Evolutionary conservation across 257 asterid genomes (phyloP).

Genomic region (Avicennia marina): DNA sequence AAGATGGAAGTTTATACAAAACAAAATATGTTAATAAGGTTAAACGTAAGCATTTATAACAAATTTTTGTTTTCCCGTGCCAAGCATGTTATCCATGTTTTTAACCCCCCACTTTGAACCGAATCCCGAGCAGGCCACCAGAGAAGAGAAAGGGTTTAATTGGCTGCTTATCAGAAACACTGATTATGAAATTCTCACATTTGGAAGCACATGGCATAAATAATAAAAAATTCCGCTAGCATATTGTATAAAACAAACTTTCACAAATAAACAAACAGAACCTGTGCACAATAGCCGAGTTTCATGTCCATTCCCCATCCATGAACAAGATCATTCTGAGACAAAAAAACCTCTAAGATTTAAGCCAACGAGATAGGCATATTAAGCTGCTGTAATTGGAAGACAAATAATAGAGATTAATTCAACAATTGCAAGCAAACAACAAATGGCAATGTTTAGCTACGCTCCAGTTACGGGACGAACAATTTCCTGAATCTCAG

Average conservation of each 20-base stretch:
- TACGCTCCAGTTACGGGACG: not conserved
- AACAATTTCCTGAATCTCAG: not conserved
- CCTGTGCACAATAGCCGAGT: constrained; percentile 98
- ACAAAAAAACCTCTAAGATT: not conserved
- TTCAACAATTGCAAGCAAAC: constrained; percentile 10
- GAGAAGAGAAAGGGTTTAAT: no score
- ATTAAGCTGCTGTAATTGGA: not conserved
- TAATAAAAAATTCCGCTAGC: no score
- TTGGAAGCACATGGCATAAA: no score
- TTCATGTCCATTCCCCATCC: constrained; percentile 99
- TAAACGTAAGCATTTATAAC: no score
- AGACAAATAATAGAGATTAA: not conserved
- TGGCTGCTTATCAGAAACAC: no score
- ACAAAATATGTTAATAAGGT: no score
- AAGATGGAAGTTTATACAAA: not conserved
- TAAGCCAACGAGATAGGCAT: not conserved
- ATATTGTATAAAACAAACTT: no score
- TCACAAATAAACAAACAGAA: constrained; percentile 9
- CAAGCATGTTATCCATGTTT: no score
- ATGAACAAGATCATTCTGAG: constrained; percentile 96
- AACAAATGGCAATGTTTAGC: not conserved
- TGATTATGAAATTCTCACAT: no score
- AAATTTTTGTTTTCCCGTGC: no score
- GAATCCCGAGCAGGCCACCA: no score
- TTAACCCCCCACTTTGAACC: no score